phyloP scores from a whole-genome alignment of 441 rosid genomes.

The Arabidopsis lyrata region DNA sequence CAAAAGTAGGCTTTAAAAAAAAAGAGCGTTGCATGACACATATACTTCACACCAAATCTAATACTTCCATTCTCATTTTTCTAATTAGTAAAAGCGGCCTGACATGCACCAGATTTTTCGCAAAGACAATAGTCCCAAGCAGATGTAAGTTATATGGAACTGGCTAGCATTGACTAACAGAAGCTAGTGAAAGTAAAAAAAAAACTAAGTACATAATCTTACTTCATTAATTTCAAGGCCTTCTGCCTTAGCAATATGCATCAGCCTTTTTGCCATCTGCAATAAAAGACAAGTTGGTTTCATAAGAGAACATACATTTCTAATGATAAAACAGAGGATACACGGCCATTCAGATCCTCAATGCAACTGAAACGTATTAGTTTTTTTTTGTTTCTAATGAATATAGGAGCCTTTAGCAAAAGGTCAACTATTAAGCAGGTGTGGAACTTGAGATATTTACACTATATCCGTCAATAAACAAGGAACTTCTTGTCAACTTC shows the following conservation, averaged over 20 bases:
- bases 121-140: constrained; percentile 19
- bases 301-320: constrained; percentile 27
- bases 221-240: constrained; percentile 89
- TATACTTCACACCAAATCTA: constrained; percentile 17
- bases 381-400: neutral
- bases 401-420: constrained; percentile 9
- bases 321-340: constrained; percentile 18
- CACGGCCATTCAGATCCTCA: constrained; percentile 17
- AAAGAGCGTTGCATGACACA: constrained; percentile 31
- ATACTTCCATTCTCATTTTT: constrained; percentile 23
- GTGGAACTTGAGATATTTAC: constrained; percentile 9
- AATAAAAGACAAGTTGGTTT: constrained; percentile 35
- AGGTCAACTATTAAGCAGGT: constrained; percentile 15
- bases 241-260: constrained; percentile 83
- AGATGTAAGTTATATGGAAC: constrained; percentile 18
- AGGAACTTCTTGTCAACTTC: constrained; percentile 14
- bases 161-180: constrained; percentile 31
- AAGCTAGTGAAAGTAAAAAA: constrained; percentile 18
- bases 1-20: constrained; percentile 9
- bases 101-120: neutral
- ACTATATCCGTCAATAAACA: constrained; percentile 1
- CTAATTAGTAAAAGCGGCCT: constrained; percentile 12
- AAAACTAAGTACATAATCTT: constrained; percentile 33
- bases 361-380: neutral
- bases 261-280: constrained; percentile 96